Evolutionary conservation across 805 yeast genomes (phyloP), one percentile per base, ranked within the genome.

Genomic region (Candida gorgasii): DNA sequence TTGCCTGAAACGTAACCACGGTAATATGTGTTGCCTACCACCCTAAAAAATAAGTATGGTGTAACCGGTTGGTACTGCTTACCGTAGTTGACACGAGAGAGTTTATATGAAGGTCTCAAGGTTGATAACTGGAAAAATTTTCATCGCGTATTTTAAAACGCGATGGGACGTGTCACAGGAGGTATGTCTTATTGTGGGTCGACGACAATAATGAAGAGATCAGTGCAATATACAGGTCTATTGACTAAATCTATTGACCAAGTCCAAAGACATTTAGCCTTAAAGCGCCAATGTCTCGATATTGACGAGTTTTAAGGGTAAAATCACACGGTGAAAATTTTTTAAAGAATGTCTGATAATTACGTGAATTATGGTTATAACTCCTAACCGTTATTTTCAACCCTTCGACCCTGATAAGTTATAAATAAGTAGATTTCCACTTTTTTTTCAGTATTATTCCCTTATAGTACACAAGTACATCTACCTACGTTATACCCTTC

Each of bases 381-480:
- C 37, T 34, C 37, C 37, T 34, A 34, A 34, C 37, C 37, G 37
- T 34, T 34, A 34, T 34, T 34, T 34, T 34, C 37, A 23, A 34
- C 37, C 37, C 37, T 31, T 23, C 37, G 37, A 22, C 37, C 37
- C 26, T 34, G 37, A 34, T 34, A 16, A 14, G n/a, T 22, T 34
- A 34, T 34, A 34, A 34, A 34, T 34, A 34, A 22, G 28, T 5
- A 19, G 24, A 20, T 34, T 34, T 13, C 37, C 37, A 15, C 26
- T 8, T 18, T 20, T 31, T 31, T 18, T 24, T 11, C 12, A 24
- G 3, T 31, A 17, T 13, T 12, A 31, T 31, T 19, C 35, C 9
- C 17, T 14, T 14, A 20, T 33, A 20, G 26, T 31, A 31, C 23
- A 18, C 9, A 31, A 15, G 20, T 30, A 15, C 20, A 30, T 30